Conservation (phyloP, 345 rosid genomes). For the Lumnitzera racemosa region DNA sequence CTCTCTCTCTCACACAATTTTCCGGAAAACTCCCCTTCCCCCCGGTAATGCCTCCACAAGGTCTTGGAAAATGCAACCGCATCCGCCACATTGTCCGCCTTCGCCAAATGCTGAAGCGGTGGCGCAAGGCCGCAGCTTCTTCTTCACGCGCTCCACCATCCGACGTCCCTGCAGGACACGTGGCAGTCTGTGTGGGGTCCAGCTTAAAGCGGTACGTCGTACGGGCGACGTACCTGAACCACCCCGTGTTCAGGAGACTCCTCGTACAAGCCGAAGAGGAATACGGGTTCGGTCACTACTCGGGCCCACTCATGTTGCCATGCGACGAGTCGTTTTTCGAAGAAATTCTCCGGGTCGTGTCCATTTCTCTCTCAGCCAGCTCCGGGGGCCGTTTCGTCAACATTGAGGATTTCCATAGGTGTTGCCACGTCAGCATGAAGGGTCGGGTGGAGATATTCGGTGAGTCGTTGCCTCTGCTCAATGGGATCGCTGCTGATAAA, state of each 20-base stretch:
- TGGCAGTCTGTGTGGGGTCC: conserved; percentile 67
- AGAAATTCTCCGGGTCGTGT: conserved; percentile 43
- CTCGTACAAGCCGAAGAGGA: conserved; percentile 76
- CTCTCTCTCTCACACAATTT: too few relatives aligned
- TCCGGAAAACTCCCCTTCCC: too few relatives aligned
- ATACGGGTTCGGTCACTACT: conserved; percentile 55
- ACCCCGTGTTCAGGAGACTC: conserved; percentile 62
- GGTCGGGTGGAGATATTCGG: conserved; percentile 13
- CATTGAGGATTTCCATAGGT: conserved; percentile 42
- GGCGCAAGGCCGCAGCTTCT: conserved; percentile 63
- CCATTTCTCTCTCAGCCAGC: conserved; percentile 23
- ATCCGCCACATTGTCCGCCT: conserved; percentile 67
- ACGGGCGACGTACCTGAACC: conserved; percentile 72
- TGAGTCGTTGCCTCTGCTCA: conserved; percentile 68
- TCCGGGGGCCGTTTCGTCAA: conserved; percentile 15
- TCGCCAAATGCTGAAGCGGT: conserved; percentile 70
- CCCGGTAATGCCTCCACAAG: too few relatives aligned
- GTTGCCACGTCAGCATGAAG: conserved; percentile 42
- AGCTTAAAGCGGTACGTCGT: conserved; percentile 52
- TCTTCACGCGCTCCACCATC: conserved; percentile 30
- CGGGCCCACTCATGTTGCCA: conserved; percentile 69
- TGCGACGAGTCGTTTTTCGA: conserved; percentile 84
- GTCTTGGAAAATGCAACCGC: conserved; percentile 37
- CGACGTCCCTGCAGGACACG: conserved; percentile 79
- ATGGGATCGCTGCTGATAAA: conserved; percentile 24